Evolutionary conservation across 768 basidiomycete species (phyloP), one percentile per base, ranked within the genome.

Genomic region (Panellus pusillus): DNA sequence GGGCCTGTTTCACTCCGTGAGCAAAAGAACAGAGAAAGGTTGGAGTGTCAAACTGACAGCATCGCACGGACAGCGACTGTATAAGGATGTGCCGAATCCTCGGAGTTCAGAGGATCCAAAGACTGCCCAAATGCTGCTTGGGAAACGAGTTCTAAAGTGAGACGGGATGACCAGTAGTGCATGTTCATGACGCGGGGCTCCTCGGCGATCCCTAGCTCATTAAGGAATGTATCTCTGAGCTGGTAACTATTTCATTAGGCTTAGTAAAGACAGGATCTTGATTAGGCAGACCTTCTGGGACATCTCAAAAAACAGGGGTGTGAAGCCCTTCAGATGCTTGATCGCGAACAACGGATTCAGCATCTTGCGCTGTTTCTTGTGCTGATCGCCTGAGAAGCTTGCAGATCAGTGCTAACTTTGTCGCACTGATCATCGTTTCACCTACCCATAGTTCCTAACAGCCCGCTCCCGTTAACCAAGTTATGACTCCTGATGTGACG

Each of bases 281-380:
- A 20, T 63, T 6, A 28, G 4, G 29, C 32, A 65, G 39, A 69
- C 68, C 52, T 63, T 63, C 24, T 61, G 53, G 7, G 62, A 51
- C 9, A 68, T 65, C 20, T 61, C 44, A 47, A 64, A 63, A 52
- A 72, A 68, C n/a, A 66, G 51, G 15, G 69, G 69, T 9, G 67
- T 57, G 49, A 69, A 56, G 3, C 61, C 48, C 28, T 68, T 69
- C 45, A 72, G 46, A 47, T 67, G 66, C 28, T 66, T 66, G 15
- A 53, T 53, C 11, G 70, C 68, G 58, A 72, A 73, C 12, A 69
- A 62, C 2, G 66, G 64, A 36, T 70, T 71, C 41, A 73, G 61
- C 55, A 72, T 62, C 50, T 68, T 68, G 27, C 69, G 63, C 56
- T 72, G 69, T 28, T 50, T 63, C 44, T 59, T 49, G 51, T 71